phyloP scores from a whole-genome alignment of 371 early-diverging fungal genomes.

The Circinella umbellata region DNA sequence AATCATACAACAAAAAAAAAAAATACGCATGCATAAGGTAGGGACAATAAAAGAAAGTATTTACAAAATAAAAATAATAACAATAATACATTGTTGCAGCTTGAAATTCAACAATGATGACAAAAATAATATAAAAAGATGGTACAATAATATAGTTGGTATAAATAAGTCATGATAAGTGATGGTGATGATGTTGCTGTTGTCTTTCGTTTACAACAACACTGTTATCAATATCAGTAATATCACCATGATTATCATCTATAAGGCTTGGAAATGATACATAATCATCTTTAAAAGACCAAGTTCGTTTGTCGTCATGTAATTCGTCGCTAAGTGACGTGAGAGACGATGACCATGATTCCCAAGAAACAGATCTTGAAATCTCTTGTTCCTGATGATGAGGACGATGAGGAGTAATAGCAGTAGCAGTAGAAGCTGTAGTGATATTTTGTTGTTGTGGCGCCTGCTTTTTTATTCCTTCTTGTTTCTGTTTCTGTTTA shows the following conservation, averaged over 20 bases:
- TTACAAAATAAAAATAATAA: neutral
- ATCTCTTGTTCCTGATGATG: slow-evolving; percentile 12
- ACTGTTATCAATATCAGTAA: neutral
- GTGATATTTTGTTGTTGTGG: neutral
- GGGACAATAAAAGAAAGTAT: neutral
- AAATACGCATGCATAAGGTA: no score
- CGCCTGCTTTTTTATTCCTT: slow-evolving; percentile 5
- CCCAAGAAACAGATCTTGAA: slow-evolving; percentile 17
- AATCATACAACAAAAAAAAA: neutral
- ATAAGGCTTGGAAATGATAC: slow-evolving; percentile 41
- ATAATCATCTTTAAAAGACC: slow-evolving; percentile 44
- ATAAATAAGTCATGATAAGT: neutral
- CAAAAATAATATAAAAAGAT: neutral
- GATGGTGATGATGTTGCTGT: neutral
- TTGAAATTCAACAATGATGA: neutral
- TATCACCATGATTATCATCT: neutral
- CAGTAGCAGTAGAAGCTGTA: neutral
- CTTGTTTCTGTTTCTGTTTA: slow-evolving; percentile 2
- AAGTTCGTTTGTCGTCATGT: slow-evolving; percentile 29
- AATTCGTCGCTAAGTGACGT: slow-evolving; percentile 24
- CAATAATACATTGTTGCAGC: no score
- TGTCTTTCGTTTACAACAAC: neutral
- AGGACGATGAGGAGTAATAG: neutral
- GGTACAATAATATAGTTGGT: neutral
- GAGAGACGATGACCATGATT: slow-evolving; percentile 18